phyloP scores from a whole-genome alignment of 352 stramenopile species.

The Phytophthora fragariae region DNA sequence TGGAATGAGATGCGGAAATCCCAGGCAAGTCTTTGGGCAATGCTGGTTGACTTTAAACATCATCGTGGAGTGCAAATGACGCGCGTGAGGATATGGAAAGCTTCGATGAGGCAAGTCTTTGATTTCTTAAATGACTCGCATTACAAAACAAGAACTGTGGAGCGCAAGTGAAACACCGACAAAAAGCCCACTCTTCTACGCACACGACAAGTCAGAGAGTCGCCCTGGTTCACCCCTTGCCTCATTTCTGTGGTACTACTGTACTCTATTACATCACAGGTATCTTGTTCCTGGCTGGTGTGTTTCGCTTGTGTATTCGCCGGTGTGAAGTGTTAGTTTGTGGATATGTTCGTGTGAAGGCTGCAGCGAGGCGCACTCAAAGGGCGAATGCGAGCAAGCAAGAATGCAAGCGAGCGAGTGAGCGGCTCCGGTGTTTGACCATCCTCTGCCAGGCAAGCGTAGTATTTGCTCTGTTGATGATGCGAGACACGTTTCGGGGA shows the following conservation, averaged over 20 bases:
- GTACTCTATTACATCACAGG: too few relatives aligned
- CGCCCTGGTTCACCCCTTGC: too few relatives aligned
- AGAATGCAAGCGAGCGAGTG: background rate
- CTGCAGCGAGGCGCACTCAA: background rate
- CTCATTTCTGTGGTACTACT: too few relatives aligned
- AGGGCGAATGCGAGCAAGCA: background rate
- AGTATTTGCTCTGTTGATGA: background rate
- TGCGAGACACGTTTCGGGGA: conserved; percentile 15
- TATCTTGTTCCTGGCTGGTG: too few relatives aligned
- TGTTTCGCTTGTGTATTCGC: background rate
- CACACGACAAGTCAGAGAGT: too few relatives aligned
- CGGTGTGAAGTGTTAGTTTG: conserved; percentile 1
- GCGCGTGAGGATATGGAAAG: background rate
- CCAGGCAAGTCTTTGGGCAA: background rate
- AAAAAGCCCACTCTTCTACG: too few relatives aligned
- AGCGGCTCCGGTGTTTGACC: background rate
- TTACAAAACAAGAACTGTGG: background rate
- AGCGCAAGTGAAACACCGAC: background rate
- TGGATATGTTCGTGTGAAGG: background rate
- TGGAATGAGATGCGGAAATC: background rate
- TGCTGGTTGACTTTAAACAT: background rate
- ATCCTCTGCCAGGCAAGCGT: conserved; percentile 6
- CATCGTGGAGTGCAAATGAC: background rate
- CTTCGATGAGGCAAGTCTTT: background rate
- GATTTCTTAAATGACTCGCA: background rate